Percentiles rank a stretch among this genome's conserved stretches.
These are phyloP conservation scores for Solanum megistacrolobum DNA, from an alignment of 257 asterid species.

Conservation along the genomic window DNA sequence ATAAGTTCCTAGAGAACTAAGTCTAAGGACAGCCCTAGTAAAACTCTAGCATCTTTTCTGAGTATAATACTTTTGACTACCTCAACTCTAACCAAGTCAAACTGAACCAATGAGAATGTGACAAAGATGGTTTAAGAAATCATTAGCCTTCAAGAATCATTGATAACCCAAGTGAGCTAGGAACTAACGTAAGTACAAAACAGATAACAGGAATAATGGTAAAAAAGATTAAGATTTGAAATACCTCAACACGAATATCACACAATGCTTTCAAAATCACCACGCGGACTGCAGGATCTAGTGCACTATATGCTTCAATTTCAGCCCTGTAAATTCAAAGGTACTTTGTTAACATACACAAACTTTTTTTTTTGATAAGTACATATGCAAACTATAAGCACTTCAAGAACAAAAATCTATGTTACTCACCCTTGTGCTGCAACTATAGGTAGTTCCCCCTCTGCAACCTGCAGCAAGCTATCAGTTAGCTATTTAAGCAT, in stretches of 20 bases:
- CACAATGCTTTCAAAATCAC: conserved; percentile 90
- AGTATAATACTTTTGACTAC: background rate
- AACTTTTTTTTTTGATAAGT: background rate
- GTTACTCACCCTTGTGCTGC: conserved; percentile 91
- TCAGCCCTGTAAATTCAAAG: conserved; percentile 55
- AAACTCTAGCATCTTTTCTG: background rate
- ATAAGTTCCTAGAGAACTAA: background rate
- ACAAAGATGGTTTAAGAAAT: background rate
- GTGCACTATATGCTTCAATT: conserved; percentile 62
- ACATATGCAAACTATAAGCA: background rate
- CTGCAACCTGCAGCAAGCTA: conserved; percentile 64
- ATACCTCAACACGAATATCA: conserved; percentile 99
- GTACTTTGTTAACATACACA: background rate
- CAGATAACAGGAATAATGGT: background rate
- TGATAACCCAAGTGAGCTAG: background rate
- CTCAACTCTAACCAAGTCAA: background rate
- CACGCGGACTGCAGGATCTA: conserved; percentile 88
- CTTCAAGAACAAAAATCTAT: conserved; percentile 1
- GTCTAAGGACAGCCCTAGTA: background rate
- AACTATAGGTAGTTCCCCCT: conserved; percentile 91
- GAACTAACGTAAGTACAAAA: background rate
- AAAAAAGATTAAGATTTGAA: background rate
- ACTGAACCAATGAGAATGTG: background rate
- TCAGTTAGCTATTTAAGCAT: conserved; percentile 11
- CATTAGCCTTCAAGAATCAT: background rate